phyloP scores from a whole-genome alignment of 2,329 filamentous ascomycete genomes.

The Colletotrichum sp. region DNA sequence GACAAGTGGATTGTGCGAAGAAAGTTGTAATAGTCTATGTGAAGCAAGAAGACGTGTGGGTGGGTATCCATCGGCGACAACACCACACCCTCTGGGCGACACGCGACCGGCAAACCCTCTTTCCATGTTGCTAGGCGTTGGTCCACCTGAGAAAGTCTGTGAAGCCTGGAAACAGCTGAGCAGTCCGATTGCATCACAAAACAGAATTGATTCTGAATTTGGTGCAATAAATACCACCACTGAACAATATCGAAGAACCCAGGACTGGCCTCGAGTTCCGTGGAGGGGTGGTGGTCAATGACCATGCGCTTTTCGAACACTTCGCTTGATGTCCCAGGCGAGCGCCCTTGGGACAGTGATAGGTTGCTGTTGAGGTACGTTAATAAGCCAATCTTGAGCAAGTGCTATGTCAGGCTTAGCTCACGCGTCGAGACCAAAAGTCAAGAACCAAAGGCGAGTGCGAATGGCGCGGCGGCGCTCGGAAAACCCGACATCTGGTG shows the following conservation, averaged over 20 bases:
- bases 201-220: background rate
- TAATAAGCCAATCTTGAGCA: accelerated
- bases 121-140: background rate
- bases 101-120: background rate
- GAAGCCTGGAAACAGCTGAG: background rate
- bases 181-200: background rate
- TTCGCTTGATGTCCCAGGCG: background rate
- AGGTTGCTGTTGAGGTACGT: background rate
- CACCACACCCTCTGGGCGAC: background rate
- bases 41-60: background rate
- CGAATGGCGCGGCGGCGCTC: background rate
- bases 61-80: background rate
- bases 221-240: background rate
- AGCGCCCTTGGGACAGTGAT: background rate
- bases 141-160: background rate
- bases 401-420: background rate
- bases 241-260: background rate
- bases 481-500: background rate
- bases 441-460: background rate
- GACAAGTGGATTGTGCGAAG: background rate
- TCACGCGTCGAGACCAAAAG: background rate
- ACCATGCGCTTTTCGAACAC: background rate
- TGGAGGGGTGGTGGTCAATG: background rate
- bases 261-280: background rate
- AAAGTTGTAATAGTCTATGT: background rate